Evolutionary conservation across 768 basidiomycete species (phyloP), one percentile per base, ranked within the genome.

Genomic region (Russula abietina): DNA sequence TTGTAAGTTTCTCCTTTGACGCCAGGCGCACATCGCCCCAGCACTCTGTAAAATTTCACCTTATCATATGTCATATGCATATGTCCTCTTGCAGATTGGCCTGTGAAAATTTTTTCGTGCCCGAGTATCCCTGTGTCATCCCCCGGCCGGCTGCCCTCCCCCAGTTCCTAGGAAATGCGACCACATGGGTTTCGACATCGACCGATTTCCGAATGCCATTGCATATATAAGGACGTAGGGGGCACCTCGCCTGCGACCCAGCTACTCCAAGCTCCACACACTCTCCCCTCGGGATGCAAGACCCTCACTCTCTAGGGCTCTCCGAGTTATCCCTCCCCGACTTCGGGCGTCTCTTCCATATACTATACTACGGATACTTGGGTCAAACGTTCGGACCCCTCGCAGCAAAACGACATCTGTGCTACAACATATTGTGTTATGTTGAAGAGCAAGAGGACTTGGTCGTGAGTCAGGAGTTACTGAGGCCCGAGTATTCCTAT

Each of bases 401-500:
- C 39, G 22, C 22, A 12, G 41, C 59, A 7, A 64, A 64, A 16
- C 38, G 54, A 7, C 54, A 55, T n/a, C 39, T 64, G 39, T 64
- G 58, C 48, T 49, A 64, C 39, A 60, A 51, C 0, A 6, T 64
- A 19, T 46, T 64, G 19, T 24, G 54, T 24, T 64, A 43, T 24
- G 41, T 56, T 1, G 63, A 64, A 9, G 63, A 64, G 8, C 30
- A 50, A 16, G 63, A 64, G 4, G 63, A 64, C 33, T 24, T 64
- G 48, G 54, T 64, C n/a, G 26, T 60, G 48, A 55, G 7, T 30
- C 59, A 60, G 9, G 54, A 60, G 16, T 22, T 64, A 0, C 54
- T 64, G 16, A 48, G 59, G 10, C 63, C 63, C 3, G 58, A 64
- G 3, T 30, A 51, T 12, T 64, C 63, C 30, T 64, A 64, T 28